Base-by-base conservation (phyloP, 768 basidiomycete species). In the Cystobasidium onofrii region DNA sequence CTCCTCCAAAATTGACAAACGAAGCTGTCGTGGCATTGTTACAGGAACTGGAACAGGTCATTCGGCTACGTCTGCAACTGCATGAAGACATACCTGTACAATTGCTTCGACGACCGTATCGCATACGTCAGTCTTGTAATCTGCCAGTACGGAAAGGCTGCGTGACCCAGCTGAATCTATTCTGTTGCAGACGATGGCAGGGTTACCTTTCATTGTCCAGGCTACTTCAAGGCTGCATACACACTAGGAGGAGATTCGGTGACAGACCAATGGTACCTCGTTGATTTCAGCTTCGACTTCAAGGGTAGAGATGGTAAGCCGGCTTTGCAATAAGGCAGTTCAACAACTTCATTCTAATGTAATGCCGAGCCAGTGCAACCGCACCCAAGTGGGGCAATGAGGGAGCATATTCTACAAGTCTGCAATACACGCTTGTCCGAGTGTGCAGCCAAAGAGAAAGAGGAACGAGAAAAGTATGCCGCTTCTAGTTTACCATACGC, bases 191-290 rank as follows among this genome's bases (percentile, higher is more conserved):
- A 84, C 75, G 87, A 88, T 76, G 94, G 93, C 13, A 88, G 90
- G 73, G 91, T 86, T 25, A 86, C 85, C 79, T 96, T 92, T 80
- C 86, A 83, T 29, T 88, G 88, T 1, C 86, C 86, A 0, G 86
- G 87, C 34, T 83, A 90, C 31, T 93, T 92, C 79, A 86, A 88
- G 78, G 85, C 86, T 7, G 88, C 89, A 1, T 81, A 92, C 33
- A 91, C 87, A 77, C 84, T 92, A 69, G 85, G 85, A 67, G 91
- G 90, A 25, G 88, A 86, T 23, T 85, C 86, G 74, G 82, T 83
- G 74, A 83, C 85, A 57, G 89, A 90, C 74, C 87, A 88, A 0
- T 96, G 92, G 92, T 81, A 78, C 64, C 71, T 81, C 6, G 73
- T 82, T 13, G 76, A 75, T 13, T 29, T 82, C 55, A 74, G 74